A percentile compares a stretch with the other conserved stretches of the same genome.
phyloP scores from a whole-genome alignment of 768 basidiomycete genomes.

The Phlebiopsis flavidoalba region DNA sequence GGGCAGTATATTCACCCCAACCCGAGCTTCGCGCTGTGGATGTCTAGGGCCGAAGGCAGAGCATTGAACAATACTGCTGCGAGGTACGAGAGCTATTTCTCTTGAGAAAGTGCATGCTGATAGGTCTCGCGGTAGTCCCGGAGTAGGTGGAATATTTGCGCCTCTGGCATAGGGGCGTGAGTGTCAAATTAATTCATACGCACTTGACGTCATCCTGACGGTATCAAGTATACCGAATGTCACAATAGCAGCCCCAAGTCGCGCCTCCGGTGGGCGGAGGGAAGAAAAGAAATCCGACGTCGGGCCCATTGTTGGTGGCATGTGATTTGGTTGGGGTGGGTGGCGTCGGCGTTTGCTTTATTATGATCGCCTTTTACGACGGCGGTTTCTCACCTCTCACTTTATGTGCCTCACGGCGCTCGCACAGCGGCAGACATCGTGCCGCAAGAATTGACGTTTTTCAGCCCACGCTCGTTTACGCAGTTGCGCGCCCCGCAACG shows the following conservation, averaged over 20 bases:
- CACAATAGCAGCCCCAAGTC: neutral
- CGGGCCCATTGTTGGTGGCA: constrained; percentile 12
- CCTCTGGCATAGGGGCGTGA: constrained; percentile 18
- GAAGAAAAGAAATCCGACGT: neutral
- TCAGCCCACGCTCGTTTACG: neutral
- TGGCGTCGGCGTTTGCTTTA: constrained; percentile 3
- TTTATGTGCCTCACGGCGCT: too few species aligned
- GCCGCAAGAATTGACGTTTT: neutral
- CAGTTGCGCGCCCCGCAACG: neutral
- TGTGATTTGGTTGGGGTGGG: constrained; percentile 10
- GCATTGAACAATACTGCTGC: too few species aligned
- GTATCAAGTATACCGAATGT: neutral
- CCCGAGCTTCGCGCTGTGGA: too few species aligned
- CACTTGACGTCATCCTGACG: too few species aligned
- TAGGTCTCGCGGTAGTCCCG: constrained; percentile 11
- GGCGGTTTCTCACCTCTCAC: constrained; percentile 4
- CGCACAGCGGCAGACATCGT: neutral
- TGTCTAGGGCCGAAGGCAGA: too few species aligned
- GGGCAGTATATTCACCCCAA: neutral
- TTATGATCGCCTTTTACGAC: constrained; percentile 2
- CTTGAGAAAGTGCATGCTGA: too few species aligned
- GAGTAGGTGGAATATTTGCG: constrained; percentile 19
- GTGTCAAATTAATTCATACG: neutral
- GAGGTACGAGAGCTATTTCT: too few species aligned
- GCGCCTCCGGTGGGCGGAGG: neutral